phyloP scores from a whole-genome alignment of 2,329 filamentous ascomycete species.

The Claviceps sp. region DNA sequence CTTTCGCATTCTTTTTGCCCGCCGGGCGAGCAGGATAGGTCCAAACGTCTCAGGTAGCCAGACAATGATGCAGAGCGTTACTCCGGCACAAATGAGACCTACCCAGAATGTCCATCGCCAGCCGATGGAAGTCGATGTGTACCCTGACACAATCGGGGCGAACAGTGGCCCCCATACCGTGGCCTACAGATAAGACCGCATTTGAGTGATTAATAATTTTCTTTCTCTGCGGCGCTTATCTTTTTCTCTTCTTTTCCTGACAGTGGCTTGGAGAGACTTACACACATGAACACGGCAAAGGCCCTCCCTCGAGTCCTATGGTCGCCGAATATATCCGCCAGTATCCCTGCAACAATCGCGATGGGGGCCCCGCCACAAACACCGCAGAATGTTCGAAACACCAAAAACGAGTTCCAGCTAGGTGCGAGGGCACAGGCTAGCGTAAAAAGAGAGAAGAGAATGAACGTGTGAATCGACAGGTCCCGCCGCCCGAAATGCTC shows the following conservation, averaged over 20 bases:
- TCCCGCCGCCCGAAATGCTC: slow-evolving; percentile 45
- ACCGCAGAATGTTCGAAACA: slow-evolving; percentile 38
- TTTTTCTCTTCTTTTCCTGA: background rate
- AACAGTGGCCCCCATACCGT: slow-evolving; percentile 53
- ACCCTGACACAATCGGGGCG: slow-evolving; percentile 52
- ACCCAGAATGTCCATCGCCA: slow-evolving; percentile 66
- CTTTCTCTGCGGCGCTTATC: no score
- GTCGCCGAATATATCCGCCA: slow-evolving; percentile 50
- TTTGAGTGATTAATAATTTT: background rate
- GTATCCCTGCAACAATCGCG: slow-evolving; percentile 44
- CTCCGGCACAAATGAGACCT: slow-evolving; percentile 52
- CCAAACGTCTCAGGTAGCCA: slow-evolving; percentile 53
- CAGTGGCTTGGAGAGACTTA: slow-evolving; percentile 11
- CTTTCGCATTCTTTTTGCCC: slow-evolving; percentile 44
- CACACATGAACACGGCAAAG: slow-evolving; percentile 52
- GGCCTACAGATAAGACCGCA: slow-evolving; percentile 20
- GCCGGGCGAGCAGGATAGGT: slow-evolving; percentile 42
- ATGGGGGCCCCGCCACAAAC: slow-evolving; percentile 41
- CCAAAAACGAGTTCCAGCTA: slow-evolving; percentile 36
- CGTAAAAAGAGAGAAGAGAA: slow-evolving; percentile 32
- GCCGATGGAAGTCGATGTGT: slow-evolving; percentile 39
- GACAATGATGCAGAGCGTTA: slow-evolving; percentile 43
- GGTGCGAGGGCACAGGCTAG: slow-evolving; percentile 39
- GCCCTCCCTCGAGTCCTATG: slow-evolving; percentile 37
- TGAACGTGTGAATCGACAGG: slow-evolving; percentile 28